Evolutionary conservation across 441 rosid genomes (phyloP).

Genomic region (Erodium texanum): DNA sequence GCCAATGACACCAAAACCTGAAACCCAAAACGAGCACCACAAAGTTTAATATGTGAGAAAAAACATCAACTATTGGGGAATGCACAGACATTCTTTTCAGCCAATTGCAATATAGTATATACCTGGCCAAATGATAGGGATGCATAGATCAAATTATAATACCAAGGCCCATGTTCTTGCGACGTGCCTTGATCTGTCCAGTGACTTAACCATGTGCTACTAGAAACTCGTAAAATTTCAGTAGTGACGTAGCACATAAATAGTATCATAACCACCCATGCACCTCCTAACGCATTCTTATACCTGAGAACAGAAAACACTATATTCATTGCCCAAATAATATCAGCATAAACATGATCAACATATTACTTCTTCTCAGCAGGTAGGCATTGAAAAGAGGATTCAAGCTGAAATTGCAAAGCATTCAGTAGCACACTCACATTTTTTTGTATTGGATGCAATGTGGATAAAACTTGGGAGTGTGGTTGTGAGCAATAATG

Average conservation of each 20-base stretch:
- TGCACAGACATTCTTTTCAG: not conserved
- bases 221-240: constrained; percentile 78
- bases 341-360: not conserved
- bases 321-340: not conserved
- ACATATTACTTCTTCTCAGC: not conserved
- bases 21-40: constrained; percentile 14
- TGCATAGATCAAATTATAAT: constrained; percentile 66
- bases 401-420: not conserved
- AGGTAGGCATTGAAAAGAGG: not conserved
- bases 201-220: constrained; percentile 94
- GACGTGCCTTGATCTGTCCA: constrained; percentile 83
- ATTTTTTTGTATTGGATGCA: not conserved
- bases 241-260: constrained; percentile 62
- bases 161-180: constrained; percentile 51
- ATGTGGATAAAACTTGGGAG: not conserved
- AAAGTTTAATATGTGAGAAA: not conserved
- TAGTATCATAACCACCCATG: constrained; percentile 85
- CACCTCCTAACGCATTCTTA: constrained; percentile 91
- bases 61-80: not conserved
- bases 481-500: not conserved
- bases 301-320: constrained; percentile 46
- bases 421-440: not conserved
- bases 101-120: constrained; percentile 15
- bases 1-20: constrained; percentile 76
- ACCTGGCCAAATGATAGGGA: constrained; percentile 89